Evolutionary conservation across 768 basidiomycete species (phyloP).

Genomic region (Cubamyces sp.): DNA sequence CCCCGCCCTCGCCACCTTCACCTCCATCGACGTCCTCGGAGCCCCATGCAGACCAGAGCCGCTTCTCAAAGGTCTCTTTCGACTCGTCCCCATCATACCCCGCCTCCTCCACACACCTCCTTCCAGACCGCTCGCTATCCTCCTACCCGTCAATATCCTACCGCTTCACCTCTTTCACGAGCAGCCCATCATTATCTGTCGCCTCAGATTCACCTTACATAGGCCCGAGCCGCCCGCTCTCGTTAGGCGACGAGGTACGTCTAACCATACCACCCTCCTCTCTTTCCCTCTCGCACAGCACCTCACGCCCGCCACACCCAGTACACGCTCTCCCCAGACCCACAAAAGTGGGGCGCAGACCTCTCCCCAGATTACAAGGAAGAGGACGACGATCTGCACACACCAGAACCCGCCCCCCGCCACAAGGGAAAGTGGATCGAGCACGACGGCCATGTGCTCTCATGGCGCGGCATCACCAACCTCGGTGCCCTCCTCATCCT

Average conservation of each 20-base stretch:
- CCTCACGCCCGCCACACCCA: constrained; percentile 23
- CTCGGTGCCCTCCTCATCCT: constrained; percentile 43
- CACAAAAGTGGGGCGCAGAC: constrained; percentile 40
- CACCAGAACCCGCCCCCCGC: constrained; percentile 34
- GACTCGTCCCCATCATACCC: constrained; percentile 15
- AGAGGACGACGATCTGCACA: constrained; percentile 44
- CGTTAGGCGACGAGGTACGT: constrained; percentile 31
- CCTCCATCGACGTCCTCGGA: constrained; percentile 12
- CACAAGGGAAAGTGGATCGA: constrained; percentile 36
- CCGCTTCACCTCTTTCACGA: constrained; percentile 28
- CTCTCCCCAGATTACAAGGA: constrained; percentile 38
- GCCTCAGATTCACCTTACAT: constrained; percentile 35
- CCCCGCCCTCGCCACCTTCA: constrained; percentile 3
- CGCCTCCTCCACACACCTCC: constrained; percentile 18
- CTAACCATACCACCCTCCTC: neutral
- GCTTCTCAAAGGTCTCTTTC: constrained; percentile 20
- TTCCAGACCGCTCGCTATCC: constrained; percentile 23
- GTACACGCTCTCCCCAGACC: constrained; percentile 43
- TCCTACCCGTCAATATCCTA: constrained; percentile 28
- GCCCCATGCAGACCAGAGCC: constrained; percentile 15
- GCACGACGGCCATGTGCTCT: constrained; percentile 39
- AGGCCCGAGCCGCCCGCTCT: constrained; percentile 33
- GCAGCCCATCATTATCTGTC: constrained; percentile 28
- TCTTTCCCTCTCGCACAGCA: neutral
- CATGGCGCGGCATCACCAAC: constrained; percentile 46